Percentiles rank a stretch among this genome's conserved stretches.
These are phyloP conservation scores for Periconia sp. DNA, from an alignment of 2,329 filamentous ascomycete species.

Conservation along the genomic window DNA sequence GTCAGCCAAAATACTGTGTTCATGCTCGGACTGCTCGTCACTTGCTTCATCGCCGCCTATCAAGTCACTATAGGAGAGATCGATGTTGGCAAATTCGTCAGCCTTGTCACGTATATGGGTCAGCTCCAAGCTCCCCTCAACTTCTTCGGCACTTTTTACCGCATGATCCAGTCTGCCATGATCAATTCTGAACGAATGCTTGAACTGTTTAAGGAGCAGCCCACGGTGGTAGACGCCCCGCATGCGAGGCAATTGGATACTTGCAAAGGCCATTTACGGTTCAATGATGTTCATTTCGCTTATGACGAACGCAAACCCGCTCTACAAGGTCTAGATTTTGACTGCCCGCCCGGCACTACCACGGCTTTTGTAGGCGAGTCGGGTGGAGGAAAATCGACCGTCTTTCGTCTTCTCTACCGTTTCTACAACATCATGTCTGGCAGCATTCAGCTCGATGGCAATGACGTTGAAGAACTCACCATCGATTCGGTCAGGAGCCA, in stretches of 20 bases:
- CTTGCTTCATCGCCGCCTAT: conserved; percentile 69
- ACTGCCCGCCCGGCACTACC: conserved; percentile 84
- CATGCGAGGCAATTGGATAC: conserved; percentile 62
- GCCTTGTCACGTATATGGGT: conserved; percentile 72
- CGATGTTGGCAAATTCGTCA: conserved; percentile 68
- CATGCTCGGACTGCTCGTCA: conserved; percentile 65
- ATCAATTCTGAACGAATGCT: conserved; percentile 95
- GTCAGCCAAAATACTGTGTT: conserved; percentile 66
- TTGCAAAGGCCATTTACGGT: conserved; percentile 81
- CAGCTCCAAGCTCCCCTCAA: conserved; percentile 71
- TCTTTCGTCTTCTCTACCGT: conserved; percentile 93
- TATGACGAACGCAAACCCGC: conserved; percentile 88
- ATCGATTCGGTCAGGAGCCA: conserved; percentile 90
- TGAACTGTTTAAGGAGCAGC: conserved; percentile 94
- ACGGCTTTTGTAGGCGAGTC: conserved; percentile 97
- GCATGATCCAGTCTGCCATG: conserved; percentile 93
- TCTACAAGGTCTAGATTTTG: conserved; percentile 79
- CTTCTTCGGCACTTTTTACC: conserved; percentile 90
- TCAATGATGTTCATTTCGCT: conserved; percentile 85
- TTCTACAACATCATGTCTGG: conserved; percentile 89
- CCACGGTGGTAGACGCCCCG: conserved; percentile 80
- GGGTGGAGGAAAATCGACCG: conserved; percentile 93
- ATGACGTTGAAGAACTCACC: conserved; percentile 80
- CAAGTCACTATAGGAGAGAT: conserved; percentile 65
- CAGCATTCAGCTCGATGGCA: conserved; percentile 79